phyloP scores from a whole-genome alignment of 2,329 filamentous ascomycete species.

The Claviceps citrina region DNA sequence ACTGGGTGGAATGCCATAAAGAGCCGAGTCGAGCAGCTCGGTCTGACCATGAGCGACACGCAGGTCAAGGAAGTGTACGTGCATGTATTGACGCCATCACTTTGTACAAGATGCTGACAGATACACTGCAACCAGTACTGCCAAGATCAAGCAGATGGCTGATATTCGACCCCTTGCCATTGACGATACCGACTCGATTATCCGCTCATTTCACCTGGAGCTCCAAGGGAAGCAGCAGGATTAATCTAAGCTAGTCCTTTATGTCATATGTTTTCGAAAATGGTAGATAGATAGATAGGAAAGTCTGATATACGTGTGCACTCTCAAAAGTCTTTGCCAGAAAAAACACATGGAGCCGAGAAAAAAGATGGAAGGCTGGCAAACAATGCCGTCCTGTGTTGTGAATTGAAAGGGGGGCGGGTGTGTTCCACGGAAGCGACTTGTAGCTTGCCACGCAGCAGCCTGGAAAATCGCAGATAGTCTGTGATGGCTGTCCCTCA shows the following conservation, averaged over 20 bases:
- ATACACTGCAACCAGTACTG: slow-evolving; percentile 19
- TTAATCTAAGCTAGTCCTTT: no score
- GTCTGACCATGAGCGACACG: slow-evolving; percentile 35
- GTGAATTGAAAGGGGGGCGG: not conserved
- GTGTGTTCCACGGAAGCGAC: no score
- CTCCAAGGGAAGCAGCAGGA: slow-evolving; percentile 10
- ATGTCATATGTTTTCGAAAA: no score
- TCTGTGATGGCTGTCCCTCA: no score
- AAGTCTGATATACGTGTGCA: not conserved
- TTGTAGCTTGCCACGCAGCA: not conserved
- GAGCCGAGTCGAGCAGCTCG: slow-evolving; percentile 70
- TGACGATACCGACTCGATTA: slow-evolving; percentile 80
- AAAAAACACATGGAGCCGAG: not conserved
- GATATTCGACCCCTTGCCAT: slow-evolving; percentile 74
- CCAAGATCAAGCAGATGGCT: slow-evolving; percentile 80
- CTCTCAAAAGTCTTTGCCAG: not conserved
- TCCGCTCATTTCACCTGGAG: slow-evolving; percentile 55
- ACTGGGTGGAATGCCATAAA: slow-evolving; percentile 96
- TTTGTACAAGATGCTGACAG: not conserved
- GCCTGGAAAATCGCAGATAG: not conserved
- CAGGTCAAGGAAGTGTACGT: slow-evolving; percentile 20
- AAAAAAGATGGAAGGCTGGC: not conserved
- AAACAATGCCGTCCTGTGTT: no score
- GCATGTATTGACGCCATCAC: not conserved
- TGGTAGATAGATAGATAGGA: not conserved